phyloP scores from a whole-genome alignment of 345 rosid species.

The Brassica carinata region DNA sequence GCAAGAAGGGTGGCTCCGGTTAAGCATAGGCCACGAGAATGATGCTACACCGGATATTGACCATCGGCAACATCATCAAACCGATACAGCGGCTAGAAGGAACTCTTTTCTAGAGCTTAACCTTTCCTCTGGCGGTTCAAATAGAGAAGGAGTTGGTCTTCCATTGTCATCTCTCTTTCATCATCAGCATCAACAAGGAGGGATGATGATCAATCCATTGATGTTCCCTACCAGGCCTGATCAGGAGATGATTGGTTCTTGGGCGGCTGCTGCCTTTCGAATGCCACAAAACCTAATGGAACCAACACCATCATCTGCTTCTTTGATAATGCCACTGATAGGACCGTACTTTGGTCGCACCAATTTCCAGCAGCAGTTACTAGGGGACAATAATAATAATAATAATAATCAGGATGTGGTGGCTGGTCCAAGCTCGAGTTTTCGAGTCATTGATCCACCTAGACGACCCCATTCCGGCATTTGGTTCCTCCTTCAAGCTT shows the following conservation, averaged over 20 bases:
- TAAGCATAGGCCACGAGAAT: slow-evolving; percentile 61
- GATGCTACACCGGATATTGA: slow-evolving; percentile 33
- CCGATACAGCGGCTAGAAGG: slow-evolving; percentile 24
- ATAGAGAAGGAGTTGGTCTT: slow-evolving; percentile 39
- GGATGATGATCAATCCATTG: slow-evolving; percentile 47
- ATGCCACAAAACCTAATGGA: slow-evolving; percentile 48
- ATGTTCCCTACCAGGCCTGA: slow-evolving; percentile 44
- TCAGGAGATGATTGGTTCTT: slow-evolving; percentile 52
- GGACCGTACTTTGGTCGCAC: slow-evolving; percentile 62
- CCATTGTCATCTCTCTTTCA: slow-evolving; percentile 42
- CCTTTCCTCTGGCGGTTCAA: slow-evolving; percentile 42
- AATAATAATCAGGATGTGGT: slow-evolving; percentile 43
- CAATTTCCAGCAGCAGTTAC: slow-evolving; percentile 49
- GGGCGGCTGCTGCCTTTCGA: slow-evolving; percentile 58
- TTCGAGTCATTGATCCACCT: slow-evolving; percentile 76
- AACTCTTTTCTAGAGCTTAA: slow-evolving; percentile 42
- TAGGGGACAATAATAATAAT: slow-evolving; percentile 32
- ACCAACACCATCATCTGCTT: slow-evolving; percentile 45
- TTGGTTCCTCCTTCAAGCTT: slow-evolving; percentile 95
- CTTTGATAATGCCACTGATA: slow-evolving; percentile 59
- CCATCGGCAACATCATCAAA: slow-evolving; percentile 37
- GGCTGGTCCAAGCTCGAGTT: slow-evolving; percentile 67
- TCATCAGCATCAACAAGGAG: slow-evolving; percentile 45
- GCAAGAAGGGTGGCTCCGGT: slow-evolving; percentile 75
- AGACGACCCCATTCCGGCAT: slow-evolving; percentile 83